Percentiles rank a stretch among this genome's conserved stretches.
These are phyloP conservation scores for Xerophyta viscosa DNA, from an alignment of 106 monocot genomes.

Conservation along the genomic window DNA sequence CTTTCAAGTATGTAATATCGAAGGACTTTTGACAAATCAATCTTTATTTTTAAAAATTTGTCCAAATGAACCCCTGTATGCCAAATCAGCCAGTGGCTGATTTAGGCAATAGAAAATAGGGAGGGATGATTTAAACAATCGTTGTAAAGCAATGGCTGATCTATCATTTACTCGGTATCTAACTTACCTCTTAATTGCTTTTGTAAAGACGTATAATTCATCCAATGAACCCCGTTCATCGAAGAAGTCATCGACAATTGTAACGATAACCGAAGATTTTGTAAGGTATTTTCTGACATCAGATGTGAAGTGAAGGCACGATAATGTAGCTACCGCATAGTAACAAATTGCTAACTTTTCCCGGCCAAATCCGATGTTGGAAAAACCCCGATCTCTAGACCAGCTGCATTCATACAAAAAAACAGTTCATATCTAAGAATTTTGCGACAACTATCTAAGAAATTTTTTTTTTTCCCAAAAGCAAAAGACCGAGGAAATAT, in stretches of 20 bases:
- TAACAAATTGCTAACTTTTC: slow-evolving; percentile 21
- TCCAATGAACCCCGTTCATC: slow-evolving; percentile 21
- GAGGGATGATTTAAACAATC: no score
- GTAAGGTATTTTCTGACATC: slow-evolving; percentile 5
- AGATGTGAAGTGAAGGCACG: slow-evolving; percentile 1
- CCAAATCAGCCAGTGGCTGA: neutral
- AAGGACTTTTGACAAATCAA: no score
- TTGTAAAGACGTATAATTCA: slow-evolving; percentile 10
- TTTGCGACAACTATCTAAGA: no score
- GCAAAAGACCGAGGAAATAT: neutral
- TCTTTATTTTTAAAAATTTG: no score
- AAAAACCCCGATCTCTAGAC: slow-evolving; percentile 17
- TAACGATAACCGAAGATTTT: slow-evolving; percentile 15
- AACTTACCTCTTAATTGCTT: slow-evolving; percentile 19
- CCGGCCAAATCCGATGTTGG: slow-evolving; percentile 21
- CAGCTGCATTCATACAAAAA: slow-evolving; percentile 10
- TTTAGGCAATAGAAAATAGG: no score
- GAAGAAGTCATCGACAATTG: slow-evolving; percentile 28
- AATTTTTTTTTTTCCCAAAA: neutral
- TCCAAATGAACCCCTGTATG: no score
- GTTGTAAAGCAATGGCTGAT: no score
- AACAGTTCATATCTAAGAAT: no score
- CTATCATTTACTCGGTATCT: neutral
- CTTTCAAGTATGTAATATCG: no score
- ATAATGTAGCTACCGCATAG: neutral